phyloP scores from a whole-genome alignment of 495 filamentous ascomycete genomes.

The Neurospora sp. region DNA sequence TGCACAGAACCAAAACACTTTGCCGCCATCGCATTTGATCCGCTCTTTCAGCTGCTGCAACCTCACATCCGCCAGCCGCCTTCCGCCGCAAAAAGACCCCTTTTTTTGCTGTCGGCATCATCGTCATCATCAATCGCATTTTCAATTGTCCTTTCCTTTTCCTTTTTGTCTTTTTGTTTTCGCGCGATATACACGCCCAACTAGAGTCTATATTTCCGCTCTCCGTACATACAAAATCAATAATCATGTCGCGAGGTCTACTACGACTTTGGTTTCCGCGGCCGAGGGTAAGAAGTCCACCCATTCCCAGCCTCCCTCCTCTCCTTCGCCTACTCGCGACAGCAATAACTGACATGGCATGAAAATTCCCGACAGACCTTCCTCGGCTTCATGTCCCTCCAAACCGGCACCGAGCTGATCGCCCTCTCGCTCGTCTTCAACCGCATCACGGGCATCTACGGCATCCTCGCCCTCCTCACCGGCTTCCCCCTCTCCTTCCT shows the following conservation, averaged over 20 bases:
- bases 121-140: background rate
- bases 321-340: too few species aligned
- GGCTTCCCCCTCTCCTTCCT: slow-evolving; percentile 50
- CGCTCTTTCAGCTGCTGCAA: background rate
- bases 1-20: background rate
- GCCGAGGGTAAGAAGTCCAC: slow-evolving; percentile 26
- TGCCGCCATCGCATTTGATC: background rate
- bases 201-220: background rate
- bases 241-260: background rate
- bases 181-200: background rate
- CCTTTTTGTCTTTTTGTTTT: background rate
- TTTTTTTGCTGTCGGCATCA: background rate
- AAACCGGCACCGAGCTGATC: slow-evolving; percentile 73
- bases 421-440: slow-evolving; percentile 72
- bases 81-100: background rate
- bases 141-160: background rate
- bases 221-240: background rate
- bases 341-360: too few species aligned
- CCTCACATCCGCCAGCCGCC: background rate
- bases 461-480: slow-evolving; percentile 75
- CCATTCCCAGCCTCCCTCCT: too few species aligned
- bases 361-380: too few species aligned
- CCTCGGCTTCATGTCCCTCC: slow-evolving; percentile 73
- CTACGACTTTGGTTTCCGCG: slow-evolving; percentile 22
- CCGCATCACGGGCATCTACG: slow-evolving; percentile 80